Percentiles rank a stretch among this genome's conserved stretches.
Conservation (phyloP, 495 filamentous ascomycete genomes). For the Chaetomium tenue region DNA sequence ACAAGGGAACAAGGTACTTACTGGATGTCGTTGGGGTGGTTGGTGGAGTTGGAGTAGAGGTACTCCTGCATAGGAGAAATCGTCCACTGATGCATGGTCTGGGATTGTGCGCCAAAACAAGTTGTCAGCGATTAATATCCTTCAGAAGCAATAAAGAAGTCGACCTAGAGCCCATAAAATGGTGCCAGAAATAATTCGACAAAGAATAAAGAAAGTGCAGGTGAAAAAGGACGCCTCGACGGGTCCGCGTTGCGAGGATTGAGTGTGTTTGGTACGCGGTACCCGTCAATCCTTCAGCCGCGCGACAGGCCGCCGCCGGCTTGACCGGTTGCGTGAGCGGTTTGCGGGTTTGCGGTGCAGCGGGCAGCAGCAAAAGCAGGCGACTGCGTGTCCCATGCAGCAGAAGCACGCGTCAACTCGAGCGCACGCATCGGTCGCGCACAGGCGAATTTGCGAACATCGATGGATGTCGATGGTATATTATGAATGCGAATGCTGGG, state of each 20-base stretch:
- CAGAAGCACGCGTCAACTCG: slow-evolving; percentile 14
- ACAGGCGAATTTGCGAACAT: not conserved
- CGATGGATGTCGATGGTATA: not conserved
- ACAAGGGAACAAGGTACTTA: slow-evolving; percentile 51
- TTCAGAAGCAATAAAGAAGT: not conserved
- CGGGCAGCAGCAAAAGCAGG: not conserved
- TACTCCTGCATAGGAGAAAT: slow-evolving; percentile 50
- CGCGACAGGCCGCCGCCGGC: not conserved
- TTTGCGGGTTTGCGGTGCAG: slow-evolving; percentile 1
- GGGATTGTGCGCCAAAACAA: slow-evolving; percentile 23
- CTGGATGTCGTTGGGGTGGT: slow-evolving; percentile 51
- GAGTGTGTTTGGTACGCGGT: slow-evolving; percentile 7
- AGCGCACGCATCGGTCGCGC: too few species aligned
- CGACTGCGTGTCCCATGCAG: slow-evolving; percentile 10
- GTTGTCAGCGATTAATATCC: slow-evolving; percentile 24
- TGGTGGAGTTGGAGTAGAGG: slow-evolving; percentile 49
- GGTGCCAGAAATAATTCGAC: not conserved
- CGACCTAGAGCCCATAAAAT: not conserved
- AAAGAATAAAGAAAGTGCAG: not conserved
- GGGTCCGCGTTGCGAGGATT: not conserved
- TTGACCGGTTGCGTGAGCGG: not conserved
- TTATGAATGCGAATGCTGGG: not conserved
- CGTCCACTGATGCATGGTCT: slow-evolving; percentile 56
- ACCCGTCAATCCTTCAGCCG: slow-evolving; percentile 9
- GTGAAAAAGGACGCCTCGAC: not conserved